Conservation (phyloP, 805 yeast genomes). For the Candida silvicultrix region DNA sequence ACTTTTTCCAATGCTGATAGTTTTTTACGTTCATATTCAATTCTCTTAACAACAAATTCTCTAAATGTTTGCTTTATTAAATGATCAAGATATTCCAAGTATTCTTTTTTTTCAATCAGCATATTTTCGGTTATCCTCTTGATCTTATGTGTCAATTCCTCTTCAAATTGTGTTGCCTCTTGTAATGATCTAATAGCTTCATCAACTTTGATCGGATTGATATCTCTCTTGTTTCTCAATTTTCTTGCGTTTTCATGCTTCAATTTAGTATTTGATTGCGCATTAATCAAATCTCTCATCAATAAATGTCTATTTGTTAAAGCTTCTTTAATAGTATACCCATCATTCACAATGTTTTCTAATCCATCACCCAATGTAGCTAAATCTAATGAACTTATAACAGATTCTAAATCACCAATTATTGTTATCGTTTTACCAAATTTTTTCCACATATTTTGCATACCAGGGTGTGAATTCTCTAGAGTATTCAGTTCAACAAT, state of each 20-base stretch:
- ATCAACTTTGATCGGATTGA: conserved; percentile 84
- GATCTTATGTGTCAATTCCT: conserved; percentile 68
- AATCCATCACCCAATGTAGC: conserved; percentile 76
- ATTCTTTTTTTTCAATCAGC: conserved; percentile 62
- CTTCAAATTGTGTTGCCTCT: conserved; percentile 70
- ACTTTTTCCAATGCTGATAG: conserved; percentile 66
- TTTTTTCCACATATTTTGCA: conserved; percentile 73
- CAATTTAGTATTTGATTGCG: conserved; percentile 66
- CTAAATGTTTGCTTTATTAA: conserved; percentile 50
- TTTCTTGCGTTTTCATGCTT: conserved; percentile 68
- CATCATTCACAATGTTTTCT: conserved; percentile 58
- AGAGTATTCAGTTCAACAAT: conserved; percentile 31
- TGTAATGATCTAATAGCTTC: conserved; percentile 81
- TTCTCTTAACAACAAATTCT: conserved; percentile 58
- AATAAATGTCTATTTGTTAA: conserved; percentile 86
- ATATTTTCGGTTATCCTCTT: conserved; percentile 82
- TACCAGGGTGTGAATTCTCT: conserved; percentile 59
- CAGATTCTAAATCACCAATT: conserved; percentile 70
- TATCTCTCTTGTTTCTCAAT: conserved; percentile 63
- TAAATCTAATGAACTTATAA: conserved; percentile 64
- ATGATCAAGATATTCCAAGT: conserved; percentile 50
- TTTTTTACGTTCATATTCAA: conserved; percentile 82
- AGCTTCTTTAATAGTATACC: conserved; percentile 86
- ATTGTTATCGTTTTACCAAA: conserved; percentile 62
- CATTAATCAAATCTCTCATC: conserved; percentile 81